These are phyloP conservation scores for Chlamydomonas eustigma DNA, from an alignment of 139 green algal species.

Conservation along the genomic window DNA sequence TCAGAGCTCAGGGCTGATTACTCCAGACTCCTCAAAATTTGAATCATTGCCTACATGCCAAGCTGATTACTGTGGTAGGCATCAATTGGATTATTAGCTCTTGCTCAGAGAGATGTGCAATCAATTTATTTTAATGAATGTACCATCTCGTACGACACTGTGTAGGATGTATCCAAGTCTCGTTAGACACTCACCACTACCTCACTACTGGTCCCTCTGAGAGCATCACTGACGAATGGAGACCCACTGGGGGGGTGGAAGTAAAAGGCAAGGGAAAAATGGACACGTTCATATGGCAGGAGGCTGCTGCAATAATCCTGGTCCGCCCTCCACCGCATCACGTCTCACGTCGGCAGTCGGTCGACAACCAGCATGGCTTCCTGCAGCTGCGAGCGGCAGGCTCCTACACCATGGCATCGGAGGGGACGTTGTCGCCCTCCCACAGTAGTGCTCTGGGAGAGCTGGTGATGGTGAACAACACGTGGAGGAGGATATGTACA, in stretches of 20 bases:
- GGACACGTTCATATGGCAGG: conserved; percentile 5
- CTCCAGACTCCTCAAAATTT: too few relatives aligned
- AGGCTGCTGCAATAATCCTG: background rate
- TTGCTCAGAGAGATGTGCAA: too few relatives aligned
- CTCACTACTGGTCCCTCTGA: background rate
- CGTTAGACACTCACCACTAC: background rate
- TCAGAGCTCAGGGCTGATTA: too few relatives aligned
- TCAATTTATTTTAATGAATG: too few relatives aligned
- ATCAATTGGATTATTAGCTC: too few relatives aligned
- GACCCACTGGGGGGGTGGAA: conserved; percentile 5
- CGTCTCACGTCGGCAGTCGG: background rate
- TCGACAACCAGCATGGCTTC: background rate
- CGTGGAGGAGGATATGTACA: conserved; percentile 51
- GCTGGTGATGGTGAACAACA: background rate
- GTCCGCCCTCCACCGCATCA: background rate
- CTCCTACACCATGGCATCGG: background rate
- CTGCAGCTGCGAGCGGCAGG: background rate
- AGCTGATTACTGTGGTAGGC: too few relatives aligned
- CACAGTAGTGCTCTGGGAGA: background rate
- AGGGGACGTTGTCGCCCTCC: background rate
- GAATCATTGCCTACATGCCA: too few relatives aligned
- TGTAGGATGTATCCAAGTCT: conserved; percentile 19
- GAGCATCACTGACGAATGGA: background rate
- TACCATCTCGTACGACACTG: too few relatives aligned
- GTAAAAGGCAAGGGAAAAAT: conserved; percentile 13